Base-by-base conservation (phyloP, 805 yeast species). In the Yarrowia divulgata region DNA sequence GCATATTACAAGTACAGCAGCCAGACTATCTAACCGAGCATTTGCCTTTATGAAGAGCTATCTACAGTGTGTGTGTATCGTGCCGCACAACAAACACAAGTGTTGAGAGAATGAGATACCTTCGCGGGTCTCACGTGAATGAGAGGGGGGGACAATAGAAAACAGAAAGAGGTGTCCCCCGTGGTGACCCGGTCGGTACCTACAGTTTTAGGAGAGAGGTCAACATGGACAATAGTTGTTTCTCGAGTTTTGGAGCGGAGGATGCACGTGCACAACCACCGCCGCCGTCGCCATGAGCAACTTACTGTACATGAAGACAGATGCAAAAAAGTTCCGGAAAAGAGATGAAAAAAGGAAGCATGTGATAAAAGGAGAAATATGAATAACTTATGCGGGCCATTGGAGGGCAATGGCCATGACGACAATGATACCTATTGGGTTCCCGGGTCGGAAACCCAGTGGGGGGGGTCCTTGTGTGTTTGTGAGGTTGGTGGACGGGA, bases 321-420 rank as follows among this genome's bases (percentile, higher is more conserved):
- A 29, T 23, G 35, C 34, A 48, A 48, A 48, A 14, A 29, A 23
- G 12, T 8, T 18, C 19, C 8, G 16, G 14, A 0, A 45, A 19
- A 4, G 14, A 13, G 6, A 14, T 5, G 9, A 29, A 29, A 29
- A 48, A 2, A 48, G 18, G 29, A 39, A 39, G 40, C 35, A 16
- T 8, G 23, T 29, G 52, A 48, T 35, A 50, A 50, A 50, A n/a
- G 9, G 34, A 10, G 14, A 8, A 35, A 50, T 50, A 34, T 50
- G 57, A 50, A 50, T 50, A 50, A 50, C 57, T 50, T 50, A 50
- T 50, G 57, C 57, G 40, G 57, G 40, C 57, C 57, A 35, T 18
- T 34, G 55, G 14, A 9, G 35, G 7, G 40, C 16, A 50, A 34
- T n/a, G 55, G 39, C 39, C 55, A 50, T 50, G 55, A 12, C 8